Percentiles rank a stretch among this genome's conserved stretches.
Conservation (phyloP, 139 green algal species). For the Asterochloris sp. region DNA sequence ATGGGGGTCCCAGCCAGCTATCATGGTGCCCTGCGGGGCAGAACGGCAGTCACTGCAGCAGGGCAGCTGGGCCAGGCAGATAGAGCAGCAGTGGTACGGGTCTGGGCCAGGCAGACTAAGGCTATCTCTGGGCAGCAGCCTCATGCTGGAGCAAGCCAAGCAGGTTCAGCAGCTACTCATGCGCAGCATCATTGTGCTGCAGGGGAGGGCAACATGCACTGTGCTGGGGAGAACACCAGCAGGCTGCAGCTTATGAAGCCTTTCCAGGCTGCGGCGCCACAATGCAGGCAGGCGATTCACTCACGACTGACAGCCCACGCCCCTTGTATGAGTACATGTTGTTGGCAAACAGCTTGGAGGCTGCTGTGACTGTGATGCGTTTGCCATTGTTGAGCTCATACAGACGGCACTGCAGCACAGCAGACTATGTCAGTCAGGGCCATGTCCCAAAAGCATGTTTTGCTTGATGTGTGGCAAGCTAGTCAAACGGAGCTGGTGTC, state of each 20-base stretch:
- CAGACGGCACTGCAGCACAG: constrained; percentile 81
- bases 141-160: neutral
- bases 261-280: neutral
- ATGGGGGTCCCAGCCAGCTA: constrained; percentile 82
- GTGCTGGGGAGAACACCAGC: too few species aligned
- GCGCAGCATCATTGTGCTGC: neutral
- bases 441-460: neutral
- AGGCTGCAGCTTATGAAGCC: too few species aligned
- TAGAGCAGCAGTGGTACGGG: neutral
- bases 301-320: constrained; percentile 95
- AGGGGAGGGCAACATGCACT: too few species aligned
- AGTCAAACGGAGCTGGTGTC: neutral
- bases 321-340: constrained; percentile 97
- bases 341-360: constrained; percentile 98
- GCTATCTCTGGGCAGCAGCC: neutral
- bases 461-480: neutral
- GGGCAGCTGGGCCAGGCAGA: neutral
- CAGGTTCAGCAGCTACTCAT: neutral
- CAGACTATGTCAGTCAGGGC: neutral
- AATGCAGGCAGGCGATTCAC: neutral
- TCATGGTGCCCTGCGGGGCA: constrained; percentile 88
- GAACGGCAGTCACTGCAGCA: neutral
- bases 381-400: constrained; percentile 96
- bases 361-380: constrained; percentile 92
- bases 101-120: neutral